These are phyloP conservation scores for Aspergillus ochraceoroseus DNA, from an alignment of 2,329 filamentous ascomycete species.

Conservation along the genomic window DNA sequence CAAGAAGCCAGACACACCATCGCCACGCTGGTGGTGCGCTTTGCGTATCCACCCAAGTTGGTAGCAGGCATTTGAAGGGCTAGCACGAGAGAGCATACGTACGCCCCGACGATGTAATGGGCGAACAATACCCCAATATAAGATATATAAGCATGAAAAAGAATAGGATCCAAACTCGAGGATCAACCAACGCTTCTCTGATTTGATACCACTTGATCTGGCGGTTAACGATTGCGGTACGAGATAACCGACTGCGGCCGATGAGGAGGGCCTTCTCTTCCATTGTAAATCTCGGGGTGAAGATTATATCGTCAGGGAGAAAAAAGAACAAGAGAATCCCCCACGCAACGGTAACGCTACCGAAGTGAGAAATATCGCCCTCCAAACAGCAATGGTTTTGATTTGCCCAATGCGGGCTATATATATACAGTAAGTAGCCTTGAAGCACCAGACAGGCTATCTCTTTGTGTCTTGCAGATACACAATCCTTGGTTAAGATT, in stretches of 20 bases:
- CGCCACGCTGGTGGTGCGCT: slow-evolving; percentile 47
- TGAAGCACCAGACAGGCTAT: neutral
- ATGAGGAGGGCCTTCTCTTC: slow-evolving; percentile 46
- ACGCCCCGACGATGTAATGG: slow-evolving; percentile 50
- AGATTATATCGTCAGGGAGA: slow-evolving; percentile 45
- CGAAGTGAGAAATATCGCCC: slow-evolving; percentile 45
- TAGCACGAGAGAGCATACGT: slow-evolving; percentile 51
- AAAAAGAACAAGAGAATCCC: slow-evolving; percentile 39
- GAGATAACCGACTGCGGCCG: slow-evolving; percentile 28
- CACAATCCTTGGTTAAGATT: no score
- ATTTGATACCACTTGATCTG: slow-evolving; percentile 49
- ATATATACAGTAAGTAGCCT: slow-evolving; percentile 25
- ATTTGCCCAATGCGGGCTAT: slow-evolving; percentile 42
- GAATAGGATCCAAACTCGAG: slow-evolving; percentile 46
- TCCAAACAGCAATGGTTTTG: slow-evolving; percentile 43
- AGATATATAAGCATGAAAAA: slow-evolving; percentile 47
- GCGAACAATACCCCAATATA: slow-evolving; percentile 47
- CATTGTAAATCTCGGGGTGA: slow-evolving; percentile 40
- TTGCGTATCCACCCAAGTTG: slow-evolving; percentile 49
- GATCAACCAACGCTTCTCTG: slow-evolving; percentile 45
- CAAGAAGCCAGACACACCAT: slow-evolving; percentile 45
- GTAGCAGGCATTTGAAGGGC: slow-evolving; percentile 43
- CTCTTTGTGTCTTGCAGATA: no score
- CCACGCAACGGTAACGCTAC: slow-evolving; percentile 44
- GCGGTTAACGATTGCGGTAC: slow-evolving; percentile 44